Evolutionary conservation across 2,329 filamentous ascomycete genomes (phyloP), one percentile per base, ranked within the genome.

Genomic region (Botrytis fragariae): DNA sequence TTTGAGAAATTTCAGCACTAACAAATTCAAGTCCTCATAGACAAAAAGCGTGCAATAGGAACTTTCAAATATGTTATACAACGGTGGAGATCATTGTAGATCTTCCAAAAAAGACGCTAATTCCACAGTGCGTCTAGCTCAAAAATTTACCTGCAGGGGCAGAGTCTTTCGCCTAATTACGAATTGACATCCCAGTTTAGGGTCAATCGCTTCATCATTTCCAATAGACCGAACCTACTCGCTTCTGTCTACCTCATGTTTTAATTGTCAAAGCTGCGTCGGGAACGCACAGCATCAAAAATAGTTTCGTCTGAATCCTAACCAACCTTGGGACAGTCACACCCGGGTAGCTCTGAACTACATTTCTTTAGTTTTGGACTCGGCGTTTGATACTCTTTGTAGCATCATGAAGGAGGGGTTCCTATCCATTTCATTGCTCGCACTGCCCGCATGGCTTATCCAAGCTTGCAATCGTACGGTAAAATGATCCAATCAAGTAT

Each of bases 221-320:
- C 32, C 42, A 65, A 65, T 65, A 65, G 44, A 48, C 45, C 20
- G 35, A 16, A 32, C 18, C 65, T 57, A 16, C 48, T 42, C 48
- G 65, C 48, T 57, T 42, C 16, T 51, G 6, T 42, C 39, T 54
- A 57, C 35, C n/a, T 57, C 65, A 57, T 57, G 14, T 37, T 68
- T 57, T 5, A 20, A 67, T 68, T 68, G 48, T 68, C 65, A 57
- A 48, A 54, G 64, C 65, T 42, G 48, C 18, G 16, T 54, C 64
- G 45, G 64, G 64, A 68, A 68, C 35, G n/a, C 48, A 68, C 48
- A 68, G 65, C 48, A 57, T 42, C 64, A 42, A 54, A 48, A 67
- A 54, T 35, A 54, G 35, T 54, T 54, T 32, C 35, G 48, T 54
- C 64, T 57, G 45, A 29, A 54, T 39, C 45, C n/a, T 68, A 54